Percentiles rank a stretch among this genome's conserved stretches.
Evolutionary conservation across 2,329 filamentous ascomycete genomes (phyloP).

Genomic region (Podosphaera leucotricha): DNA sequence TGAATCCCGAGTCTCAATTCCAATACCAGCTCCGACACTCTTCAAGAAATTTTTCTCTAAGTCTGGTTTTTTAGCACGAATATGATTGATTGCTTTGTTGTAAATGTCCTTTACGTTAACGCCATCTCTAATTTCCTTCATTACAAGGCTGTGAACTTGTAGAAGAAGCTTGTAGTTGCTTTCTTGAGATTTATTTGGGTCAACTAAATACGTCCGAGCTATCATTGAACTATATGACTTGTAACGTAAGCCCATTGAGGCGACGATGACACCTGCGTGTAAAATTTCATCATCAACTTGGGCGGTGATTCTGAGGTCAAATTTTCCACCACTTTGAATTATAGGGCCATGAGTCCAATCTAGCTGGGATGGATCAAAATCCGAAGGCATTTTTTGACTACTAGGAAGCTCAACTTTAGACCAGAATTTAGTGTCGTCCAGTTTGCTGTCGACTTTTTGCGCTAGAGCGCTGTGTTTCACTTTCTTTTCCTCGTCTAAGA

Average conservation of each 20-base stretch:
- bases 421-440: conserved; percentile 89
- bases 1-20: conserved; percentile 69
- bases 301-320: conserved; percentile 61
- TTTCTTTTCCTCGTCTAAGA: conserved; percentile 91
- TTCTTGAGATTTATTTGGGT: conserved; percentile 90
- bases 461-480: conserved; percentile 72
- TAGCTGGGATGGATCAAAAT: conserved; percentile 70
- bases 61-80: conserved; percentile 82
- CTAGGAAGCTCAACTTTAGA: conserved; percentile 47
- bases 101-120: conserved; percentile 76
- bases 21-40: conserved; percentile 77
- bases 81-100: conserved; percentile 54
- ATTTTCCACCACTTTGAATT: conserved; percentile 87
- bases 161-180: conserved; percentile 77
- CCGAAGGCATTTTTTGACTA: conserved; percentile 54
- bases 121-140: conserved; percentile 79
- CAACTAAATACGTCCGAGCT: conserved; percentile 82
- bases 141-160: conserved; percentile 63
- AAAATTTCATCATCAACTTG: conserved; percentile 63
- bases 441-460: conserved; percentile 73
- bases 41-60: conserved; percentile 88
- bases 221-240: conserved; percentile 89
- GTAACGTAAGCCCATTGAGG: conserved; percentile 77
- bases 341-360: conserved; percentile 86
- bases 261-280: conserved; percentile 82